Conservation (phyloP, 371 early-diverging fungal species). For the Mortierella sp. region DNA sequence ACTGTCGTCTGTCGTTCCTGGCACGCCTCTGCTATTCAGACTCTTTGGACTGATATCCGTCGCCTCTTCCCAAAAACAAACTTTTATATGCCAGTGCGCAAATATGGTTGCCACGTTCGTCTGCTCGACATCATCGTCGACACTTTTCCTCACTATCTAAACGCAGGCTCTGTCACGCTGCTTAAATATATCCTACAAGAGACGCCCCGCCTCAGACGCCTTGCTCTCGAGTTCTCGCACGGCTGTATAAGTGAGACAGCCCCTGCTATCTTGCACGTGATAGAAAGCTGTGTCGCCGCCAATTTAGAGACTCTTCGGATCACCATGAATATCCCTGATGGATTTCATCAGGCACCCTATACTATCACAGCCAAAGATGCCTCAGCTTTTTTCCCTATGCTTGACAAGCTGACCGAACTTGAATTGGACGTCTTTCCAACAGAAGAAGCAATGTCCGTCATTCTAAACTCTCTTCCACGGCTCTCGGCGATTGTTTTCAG, state of each 20-base stretch:
- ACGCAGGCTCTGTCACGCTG: neutral
- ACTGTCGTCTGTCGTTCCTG: conserved; percentile 11
- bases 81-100: neutral
- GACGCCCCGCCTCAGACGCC: neutral
- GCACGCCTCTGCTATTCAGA: neutral
- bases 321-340: neutral
- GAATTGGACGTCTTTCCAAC: conserved; percentile 6
- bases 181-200: neutral
- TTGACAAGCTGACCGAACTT: neutral
- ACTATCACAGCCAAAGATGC: conserved; percentile 3
- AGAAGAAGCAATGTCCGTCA: neutral
- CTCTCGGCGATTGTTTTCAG: neutral
- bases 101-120: conserved; percentile 1
- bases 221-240: neutral
- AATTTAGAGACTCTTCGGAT: neutral
- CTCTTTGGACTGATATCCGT: conserved; percentile 7
- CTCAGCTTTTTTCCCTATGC: neutral
- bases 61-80: neutral
- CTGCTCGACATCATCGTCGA: neutral
- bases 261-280: neutral
- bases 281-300: neutral
- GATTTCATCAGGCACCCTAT: neutral
- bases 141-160: neutral
- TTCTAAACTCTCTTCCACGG: neutral
- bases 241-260: neutral